Evolutionary conservation across 495 filamentous ascomycete genomes (phyloP), one percentile per base, ranked within the genome.

Genomic region (Xylaria grammica): DNA sequence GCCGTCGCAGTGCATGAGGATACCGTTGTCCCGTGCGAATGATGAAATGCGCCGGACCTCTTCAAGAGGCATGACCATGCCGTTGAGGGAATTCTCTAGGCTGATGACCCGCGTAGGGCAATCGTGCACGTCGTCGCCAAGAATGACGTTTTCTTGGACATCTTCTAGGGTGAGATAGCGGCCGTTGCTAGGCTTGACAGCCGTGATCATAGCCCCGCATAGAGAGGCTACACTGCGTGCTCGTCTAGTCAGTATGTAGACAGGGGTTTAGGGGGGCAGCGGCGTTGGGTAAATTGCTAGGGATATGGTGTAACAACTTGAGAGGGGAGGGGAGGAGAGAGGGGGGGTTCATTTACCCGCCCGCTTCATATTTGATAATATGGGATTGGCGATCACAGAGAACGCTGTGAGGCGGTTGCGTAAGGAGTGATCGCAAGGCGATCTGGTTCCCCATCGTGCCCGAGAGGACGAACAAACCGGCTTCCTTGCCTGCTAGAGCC

Each of bases 391-490:
- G 74, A 68, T 94, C 90, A 63, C 85, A 87, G 27, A 95, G 77
- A 3, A 95, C 82, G 13, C 84, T 82, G 73, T 93, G 85, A 0
- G 91, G 91, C 3, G 91, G 90, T 57, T 88, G 88, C 0, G 75
- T 81, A 29, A 95, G 82, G 60, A 90, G 82, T 1, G 89, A 78
- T 7, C 90, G 85, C 19, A 95, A 69, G 15, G 84, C 86, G 60
- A 95, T 77, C 67, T 93, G 90, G 77, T 95, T 95, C 36, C 89
- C 94, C 92, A 97, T 96, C 19, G 94, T 97, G 4, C 94, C 94
- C 0, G 90, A 93, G 52, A 95, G 80, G 24, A 97, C 92, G 46
- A 97, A 86, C 0, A 94, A 79, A 0, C 84, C 88, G 32, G 86
- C 87, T 61, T 91, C 86, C 71, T 95, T 91, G 66, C 84, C 84